These are phyloP conservation scores for Claviceps sorghi DNA, from an alignment of 2,329 filamentous ascomycete species.

Conservation along the genomic window DNA sequence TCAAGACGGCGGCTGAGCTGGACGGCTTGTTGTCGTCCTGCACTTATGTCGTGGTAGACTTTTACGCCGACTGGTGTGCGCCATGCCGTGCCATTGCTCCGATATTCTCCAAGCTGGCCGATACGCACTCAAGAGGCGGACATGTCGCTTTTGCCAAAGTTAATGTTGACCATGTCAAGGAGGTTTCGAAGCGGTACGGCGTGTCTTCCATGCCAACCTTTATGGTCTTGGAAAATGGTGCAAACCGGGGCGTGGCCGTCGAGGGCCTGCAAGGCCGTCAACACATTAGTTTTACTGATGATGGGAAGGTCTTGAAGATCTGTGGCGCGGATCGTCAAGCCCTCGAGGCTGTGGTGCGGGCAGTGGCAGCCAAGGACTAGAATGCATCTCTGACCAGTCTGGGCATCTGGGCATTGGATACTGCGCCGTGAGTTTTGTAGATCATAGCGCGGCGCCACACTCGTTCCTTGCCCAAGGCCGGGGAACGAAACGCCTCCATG, in stretches of 20 bases:
- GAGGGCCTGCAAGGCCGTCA: conserved; percentile 11
- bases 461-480: too few species aligned
- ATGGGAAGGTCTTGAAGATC: conserved; percentile 17
- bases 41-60: conserved; percentile 31
- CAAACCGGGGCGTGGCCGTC: conserved; percentile 23
- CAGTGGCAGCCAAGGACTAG: conserved; percentile 10
- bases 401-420: background rate
- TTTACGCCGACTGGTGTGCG: conserved; percentile 36
- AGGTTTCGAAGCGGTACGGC: conserved; percentile 48
- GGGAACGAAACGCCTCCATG: too few species aligned
- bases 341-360: conserved; percentile 14
- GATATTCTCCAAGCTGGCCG: conserved; percentile 34
- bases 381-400: background rate
- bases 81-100: conserved; percentile 35
- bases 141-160: conserved; percentile 10
- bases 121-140: conserved; percentile 9
- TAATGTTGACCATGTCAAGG: conserved; percentile 13
- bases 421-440: background rate
- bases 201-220: conserved; percentile 93
- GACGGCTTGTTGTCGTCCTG: conserved; percentile 22
- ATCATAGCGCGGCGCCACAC: background rate
- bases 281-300: conserved; percentile 12
- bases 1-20: conserved; percentile 18
- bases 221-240: conserved; percentile 66
- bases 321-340: conserved; percentile 16